Conservation (phyloP, 192 early-diverging fungal genomes). For the Backusella circina region DNA sequence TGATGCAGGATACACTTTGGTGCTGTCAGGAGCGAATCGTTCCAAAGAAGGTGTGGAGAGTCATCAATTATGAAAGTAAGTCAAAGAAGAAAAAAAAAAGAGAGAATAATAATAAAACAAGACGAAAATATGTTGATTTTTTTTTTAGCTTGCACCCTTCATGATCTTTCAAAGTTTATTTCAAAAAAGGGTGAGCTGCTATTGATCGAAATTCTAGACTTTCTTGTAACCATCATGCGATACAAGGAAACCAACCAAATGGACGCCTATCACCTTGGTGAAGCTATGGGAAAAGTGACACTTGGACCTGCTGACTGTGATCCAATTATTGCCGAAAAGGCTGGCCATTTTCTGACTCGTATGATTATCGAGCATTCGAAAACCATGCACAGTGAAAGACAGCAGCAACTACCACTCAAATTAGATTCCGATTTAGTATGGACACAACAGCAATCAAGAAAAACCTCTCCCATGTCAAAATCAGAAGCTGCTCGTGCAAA, state of each 20-base stretch:
- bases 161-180: slow-evolving; percentile 10
- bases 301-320: slow-evolving; percentile 25
- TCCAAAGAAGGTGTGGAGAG: slow-evolving; percentile 23
- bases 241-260: slow-evolving; percentile 22
- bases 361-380: slow-evolving; percentile 27
- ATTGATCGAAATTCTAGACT: slow-evolving; percentile 25
- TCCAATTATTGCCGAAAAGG: slow-evolving; percentile 23
- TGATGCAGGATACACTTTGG: slow-evolving; percentile 28
- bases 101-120: not conserved
- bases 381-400: not conserved
- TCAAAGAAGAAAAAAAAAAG: not conserved
- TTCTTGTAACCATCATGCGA: slow-evolving; percentile 24
- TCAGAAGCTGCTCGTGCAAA: slow-evolving; percentile 9
- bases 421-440: not conserved
- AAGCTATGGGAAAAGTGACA: slow-evolving; percentile 31
- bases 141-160: slow-evolving; percentile 21
- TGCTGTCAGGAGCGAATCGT: slow-evolving; percentile 26
- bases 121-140: not conserved
- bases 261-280: slow-evolving; percentile 22
- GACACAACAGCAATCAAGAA: not conserved
- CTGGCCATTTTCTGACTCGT: slow-evolving; percentile 21
- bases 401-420: not conserved
- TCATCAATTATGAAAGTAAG: slow-evolving; percentile 32
- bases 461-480: slow-evolving; percentile 1
- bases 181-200: slow-evolving; percentile 7